Base-by-base conservation (phyloP, 352 stramenopile genomes). In the Heterotrichella gracilis region DNA sequence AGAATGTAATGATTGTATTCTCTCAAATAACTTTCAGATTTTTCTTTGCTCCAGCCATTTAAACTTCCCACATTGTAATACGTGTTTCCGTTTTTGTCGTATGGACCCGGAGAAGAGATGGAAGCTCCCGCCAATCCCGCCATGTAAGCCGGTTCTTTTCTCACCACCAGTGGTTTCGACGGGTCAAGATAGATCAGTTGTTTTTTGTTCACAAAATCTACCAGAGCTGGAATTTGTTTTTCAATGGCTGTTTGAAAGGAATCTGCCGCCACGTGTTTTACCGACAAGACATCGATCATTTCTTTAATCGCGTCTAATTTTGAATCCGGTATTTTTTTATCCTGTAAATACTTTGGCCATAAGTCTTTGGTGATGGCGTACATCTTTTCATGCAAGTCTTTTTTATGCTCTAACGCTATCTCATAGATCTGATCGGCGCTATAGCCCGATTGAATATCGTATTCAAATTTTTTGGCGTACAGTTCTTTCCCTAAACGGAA, bases 1-100 rank as follows among this genome's bases (percentile, higher is more conserved):
- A 53, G 32, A n/a, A 53, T 53, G n/a, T 53, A 53, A n/a, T 53
- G 32, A n/a, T 53, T 53, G 32, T 53, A 53, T 53, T 53, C 32
- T n/a, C 32, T 9, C 32, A 53, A n/a, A 53, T 53, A 53, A 53
- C 32, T 53, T 53, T 53, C 32, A 17, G 32, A 9, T 53, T n/a
- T 53, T 53, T 53, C 9, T 53, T 53, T 53, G 32, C n/a, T n/a
- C 32, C 32, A 53, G 32, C 32, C 32, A 9, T 9, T 17, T 17
- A 53, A n/a, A 53, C 32, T 53, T 9, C 32, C 32, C 9, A 53
- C 32, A 53, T 53, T 53, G 32, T 53, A 53, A 53, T 53, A 53
- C 9, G 32, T 53, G n/a, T 53, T 53, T 9, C 32, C 32, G 32
- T 53, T 53, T 53, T 53, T 53, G n/a, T 53, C 32, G 32, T 53